Base-by-base conservation (phyloP, 805 yeast species). In the Jamesozyma piceae region DNA sequence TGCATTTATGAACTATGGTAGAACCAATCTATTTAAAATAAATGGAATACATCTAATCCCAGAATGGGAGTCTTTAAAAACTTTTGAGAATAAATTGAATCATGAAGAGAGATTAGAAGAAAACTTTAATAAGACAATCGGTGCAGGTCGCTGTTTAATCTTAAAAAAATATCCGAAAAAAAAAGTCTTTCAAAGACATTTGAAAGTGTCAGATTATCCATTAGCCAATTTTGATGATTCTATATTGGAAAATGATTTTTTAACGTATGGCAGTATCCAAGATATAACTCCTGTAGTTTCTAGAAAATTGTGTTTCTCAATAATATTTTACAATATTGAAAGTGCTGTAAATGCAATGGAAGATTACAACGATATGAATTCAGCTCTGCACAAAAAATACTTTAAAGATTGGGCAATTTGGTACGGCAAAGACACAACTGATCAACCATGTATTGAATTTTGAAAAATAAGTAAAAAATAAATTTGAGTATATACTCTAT, bases 281-380 rank as follows among this genome's bases (percentile, higher is more conserved):
- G 86, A 80, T 32, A 62, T 82, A 2, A 62, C 74, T 1, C 83
- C 92, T 3, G 73, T 82, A n/a, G 67, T 83, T 4, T 80, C 88
- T 2, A 67, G 78, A 41, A 80, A 74, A 51, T 55, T 82, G 24
- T 73, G 86, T 44, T 67, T 84, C 49, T 68, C 80, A 10, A 62
- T 84, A 14, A 78, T 75, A 39, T 84, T 69, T 56, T 69, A 68
- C 38, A 80, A 80, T 50, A 71, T 80, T 4, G 58, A 71, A 29
- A 65, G 78, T 14, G 84, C 92, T 0, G 72, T 83, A 20, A 53
- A 57, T 5, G 86, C 82, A 2, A 80, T 78, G 58, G 60, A 62
- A 27, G 69, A 65, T 30, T 69, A 72, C 46, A 69, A 65, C 20
- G 48, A 58, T 26, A 52, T 57, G 17, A 48, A 47, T 8, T 59